phyloP scores from a whole-genome alignment of 345 rosid species.

The Hevea brasiliensis region DNA sequence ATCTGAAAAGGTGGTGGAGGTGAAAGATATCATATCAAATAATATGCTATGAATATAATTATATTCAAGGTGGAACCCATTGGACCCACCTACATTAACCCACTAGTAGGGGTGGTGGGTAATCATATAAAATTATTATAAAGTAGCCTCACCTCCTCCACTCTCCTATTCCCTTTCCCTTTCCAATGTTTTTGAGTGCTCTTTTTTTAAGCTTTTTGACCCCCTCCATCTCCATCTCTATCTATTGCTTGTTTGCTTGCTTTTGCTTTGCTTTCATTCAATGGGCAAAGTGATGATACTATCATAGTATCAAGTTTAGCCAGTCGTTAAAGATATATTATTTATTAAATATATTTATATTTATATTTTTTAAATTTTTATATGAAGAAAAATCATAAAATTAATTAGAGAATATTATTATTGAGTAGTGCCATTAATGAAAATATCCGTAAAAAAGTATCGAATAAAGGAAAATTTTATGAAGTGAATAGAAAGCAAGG shows the following conservation, averaged over 20 bases:
- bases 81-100: slow-evolving; percentile 13
- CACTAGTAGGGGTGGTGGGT: slow-evolving; percentile 13
- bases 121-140: slow-evolving; percentile 28
- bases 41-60: slow-evolving; percentile 30
- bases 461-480: too few relatives aligned
- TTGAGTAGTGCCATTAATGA: too few relatives aligned
- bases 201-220: background rate
- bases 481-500: too few relatives aligned
- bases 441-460: too few relatives aligned
- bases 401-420: too few relatives aligned
- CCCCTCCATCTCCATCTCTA: too few relatives aligned
- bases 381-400: too few relatives aligned
- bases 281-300: background rate
- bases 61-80: slow-evolving; percentile 27
- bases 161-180: background rate
- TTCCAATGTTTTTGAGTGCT: background rate
- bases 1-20: slow-evolving; percentile 18
- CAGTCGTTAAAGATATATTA: too few relatives aligned
- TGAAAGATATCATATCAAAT: slow-evolving; percentile 29
- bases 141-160: slow-evolving; percentile 9
- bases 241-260: too few relatives aligned
- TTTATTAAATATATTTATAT: too few relatives aligned
- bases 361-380: too few relatives aligned
- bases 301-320: background rate
- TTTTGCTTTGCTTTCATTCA: background rate